Evolutionary conservation across 129 eudicot species (phyloP).

Genomic region (Mikania micrantha): DNA sequence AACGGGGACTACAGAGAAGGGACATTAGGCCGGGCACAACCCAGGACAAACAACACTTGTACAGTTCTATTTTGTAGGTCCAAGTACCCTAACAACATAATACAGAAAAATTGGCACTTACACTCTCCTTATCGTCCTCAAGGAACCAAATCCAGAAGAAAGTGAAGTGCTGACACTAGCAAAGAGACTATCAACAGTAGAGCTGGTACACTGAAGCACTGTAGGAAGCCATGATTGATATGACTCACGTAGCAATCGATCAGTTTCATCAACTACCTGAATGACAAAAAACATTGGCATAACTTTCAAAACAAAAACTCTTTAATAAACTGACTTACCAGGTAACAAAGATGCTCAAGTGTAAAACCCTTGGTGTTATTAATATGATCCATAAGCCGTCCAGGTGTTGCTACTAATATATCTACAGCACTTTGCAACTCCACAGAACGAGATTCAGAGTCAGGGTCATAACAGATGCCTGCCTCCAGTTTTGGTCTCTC

Average conservation of each 20-base stretch:
- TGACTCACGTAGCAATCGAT: constrained; percentile 73
- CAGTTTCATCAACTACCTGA: constrained; percentile 96
- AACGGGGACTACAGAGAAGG: neutral
- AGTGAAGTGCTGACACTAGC: constrained; percentile 13
- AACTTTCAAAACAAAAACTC: neutral
- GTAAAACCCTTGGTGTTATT: constrained; percentile 83
- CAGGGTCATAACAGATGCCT: constrained; percentile 69
- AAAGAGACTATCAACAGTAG: constrained; percentile 27
- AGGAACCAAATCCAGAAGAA: constrained; percentile 44
- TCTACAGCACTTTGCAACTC: constrained; percentile 62
- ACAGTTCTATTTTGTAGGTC: neutral
- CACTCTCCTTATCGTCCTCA: constrained; percentile 67
- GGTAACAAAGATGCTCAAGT: constrained; percentile 82
- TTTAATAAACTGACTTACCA: constrained; percentile 42
- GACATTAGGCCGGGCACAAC: neutral
- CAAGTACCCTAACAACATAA: neutral
- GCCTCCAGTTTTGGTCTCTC: constrained; percentile 58
- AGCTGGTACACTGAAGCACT: constrained; percentile 52
- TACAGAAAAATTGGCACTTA: constrained; percentile 25
- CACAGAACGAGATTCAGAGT: constrained; percentile 39
- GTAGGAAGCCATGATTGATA: constrained; percentile 96
- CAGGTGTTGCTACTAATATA: constrained; percentile 92
- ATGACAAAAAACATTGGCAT: constrained; percentile 1
- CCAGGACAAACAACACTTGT: neutral
- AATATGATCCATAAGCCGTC: constrained; percentile 93